These are phyloP conservation scores for Quercus bicolor DNA, from an alignment of 306 rosid species.

Conservation along the genomic window DNA sequence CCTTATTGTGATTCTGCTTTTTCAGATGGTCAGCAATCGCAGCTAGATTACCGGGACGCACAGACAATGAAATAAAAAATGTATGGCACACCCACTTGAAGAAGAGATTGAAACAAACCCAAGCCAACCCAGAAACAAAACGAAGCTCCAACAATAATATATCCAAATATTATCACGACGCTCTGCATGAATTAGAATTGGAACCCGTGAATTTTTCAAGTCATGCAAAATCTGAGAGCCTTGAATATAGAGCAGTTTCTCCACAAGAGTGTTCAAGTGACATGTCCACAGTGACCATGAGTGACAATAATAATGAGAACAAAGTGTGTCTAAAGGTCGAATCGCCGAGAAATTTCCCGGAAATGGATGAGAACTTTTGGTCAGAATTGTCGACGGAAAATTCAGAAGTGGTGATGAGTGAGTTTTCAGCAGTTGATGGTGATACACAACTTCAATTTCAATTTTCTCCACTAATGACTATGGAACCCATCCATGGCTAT, in stretches of 20 bases:
- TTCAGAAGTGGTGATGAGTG: conserved; percentile 4
- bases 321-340: conserved; percentile 6
- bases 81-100: conserved; percentile 95
- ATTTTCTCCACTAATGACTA: conserved; percentile 18
- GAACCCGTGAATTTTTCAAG: conserved; percentile 3
- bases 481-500: conserved; percentile 9
- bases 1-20: not conserved
- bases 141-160: conserved; percentile 14
- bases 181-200: not conserved
- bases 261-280: conserved; percentile 52
- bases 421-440: conserved; percentile 7
- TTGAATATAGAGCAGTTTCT: conserved; percentile 26
- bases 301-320: not conserved
- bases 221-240: not conserved
- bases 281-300: conserved; percentile 28
- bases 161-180: not conserved
- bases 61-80: conserved; percentile 89
- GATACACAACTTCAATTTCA: conserved; percentile 4
- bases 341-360: conserved; percentile 25
- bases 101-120: conserved; percentile 49
- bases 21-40: conserved; percentile 93
- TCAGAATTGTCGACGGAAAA: conserved; percentile 46
- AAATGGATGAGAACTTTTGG: conserved; percentile 69
- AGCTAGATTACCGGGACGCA: conserved; percentile 75
- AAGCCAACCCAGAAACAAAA: not conserved